These are phyloP conservation scores for Thozetella sp. DNA, from an alignment of 495 filamentous ascomycete genomes.

Conservation along the genomic window DNA sequence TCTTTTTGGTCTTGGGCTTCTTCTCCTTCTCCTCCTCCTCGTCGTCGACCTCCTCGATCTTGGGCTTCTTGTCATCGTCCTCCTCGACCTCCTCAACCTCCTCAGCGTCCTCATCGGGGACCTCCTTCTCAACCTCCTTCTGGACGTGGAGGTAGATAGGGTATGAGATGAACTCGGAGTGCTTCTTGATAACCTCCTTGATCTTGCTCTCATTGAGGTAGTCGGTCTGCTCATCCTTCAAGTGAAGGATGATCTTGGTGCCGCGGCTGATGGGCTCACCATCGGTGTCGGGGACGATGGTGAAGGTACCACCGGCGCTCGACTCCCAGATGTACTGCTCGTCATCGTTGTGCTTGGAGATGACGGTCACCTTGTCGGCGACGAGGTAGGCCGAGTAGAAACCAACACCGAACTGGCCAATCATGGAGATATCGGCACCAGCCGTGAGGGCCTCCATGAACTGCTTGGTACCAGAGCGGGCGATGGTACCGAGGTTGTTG, in stretches of 20 bases:
- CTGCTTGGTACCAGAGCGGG: slow-evolving; percentile 98
- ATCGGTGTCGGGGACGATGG: slow-evolving; percentile 85
- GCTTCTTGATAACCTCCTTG: slow-evolving; percentile 99
- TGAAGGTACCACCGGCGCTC: slow-evolving; percentile 95
- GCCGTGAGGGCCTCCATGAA: slow-evolving; percentile 99
- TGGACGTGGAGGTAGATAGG: slow-evolving; percentile 99
- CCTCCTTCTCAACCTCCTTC: slow-evolving; percentile 99
- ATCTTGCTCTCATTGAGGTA: slow-evolving; percentile 98
- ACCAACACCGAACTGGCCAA: slow-evolving; percentile 99
- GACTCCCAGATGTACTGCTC: slow-evolving; percentile 99
- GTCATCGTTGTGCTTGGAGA: slow-evolving; percentile 99
- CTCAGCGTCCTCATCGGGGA: slow-evolving; percentile 95
- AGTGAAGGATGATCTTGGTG: slow-evolving; percentile 95
- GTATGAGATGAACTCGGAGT: slow-evolving; percentile 99
- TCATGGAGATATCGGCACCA: slow-evolving; percentile 99
- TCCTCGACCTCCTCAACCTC: slow-evolving; percentile 60
- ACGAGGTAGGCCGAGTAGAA: slow-evolving; percentile 99
- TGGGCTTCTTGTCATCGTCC: slow-evolving; percentile 80
- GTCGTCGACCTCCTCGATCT: slow-evolving; percentile 79
- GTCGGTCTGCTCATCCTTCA: slow-evolving; percentile 98
- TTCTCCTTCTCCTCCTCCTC: slow-evolving; percentile 82
- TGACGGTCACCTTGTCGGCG: slow-evolving; percentile 90
- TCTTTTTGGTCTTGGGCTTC: slow-evolving; percentile 96
- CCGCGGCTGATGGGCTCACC: slow-evolving; percentile 90
- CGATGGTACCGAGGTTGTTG: slow-evolving; percentile 99